Conservation (phyloP, 345 rosid genomes). For the Salix arbutifolia region DNA sequence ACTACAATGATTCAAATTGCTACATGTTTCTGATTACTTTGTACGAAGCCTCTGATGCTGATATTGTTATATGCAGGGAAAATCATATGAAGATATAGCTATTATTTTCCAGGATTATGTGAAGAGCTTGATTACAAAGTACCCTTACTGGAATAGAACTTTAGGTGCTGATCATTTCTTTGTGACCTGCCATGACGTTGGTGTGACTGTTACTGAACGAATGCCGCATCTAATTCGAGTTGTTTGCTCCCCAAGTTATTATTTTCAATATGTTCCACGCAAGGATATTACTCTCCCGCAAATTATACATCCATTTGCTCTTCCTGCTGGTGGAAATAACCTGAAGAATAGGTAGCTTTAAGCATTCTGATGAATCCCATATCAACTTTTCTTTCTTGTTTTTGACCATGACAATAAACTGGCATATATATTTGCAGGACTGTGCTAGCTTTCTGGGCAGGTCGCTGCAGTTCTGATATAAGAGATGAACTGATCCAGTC, state of each 20-base stretch:
- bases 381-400: too few species aligned
- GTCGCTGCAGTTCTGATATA: constrained; percentile 6
- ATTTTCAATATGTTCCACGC: constrained; percentile 89
- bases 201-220: constrained; percentile 91
- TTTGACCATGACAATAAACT: too few species aligned
- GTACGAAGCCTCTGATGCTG: not conserved
- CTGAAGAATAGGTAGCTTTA: constrained; percentile 71
- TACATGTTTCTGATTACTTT: not conserved
- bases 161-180: constrained; percentile 98
- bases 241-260: constrained; percentile 95
- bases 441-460: constrained; percentile 15
- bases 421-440: constrained; percentile 8
- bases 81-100: constrained; percentile 88
- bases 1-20: too few species aligned
- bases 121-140: constrained; percentile 62
- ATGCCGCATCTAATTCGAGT: constrained; percentile 73
- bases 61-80: constrained; percentile 53
- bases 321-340: constrained; percentile 90
- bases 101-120: constrained; percentile 69
- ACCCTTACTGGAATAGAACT: constrained; percentile 98
- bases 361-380: too few species aligned
- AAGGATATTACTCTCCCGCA: constrained; percentile 96
- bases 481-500: not conserved
- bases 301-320: constrained; percentile 91
- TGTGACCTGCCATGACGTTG: constrained; percentile 97